A percentile compares a stretch with the other conserved stretches of the same genome.
phyloP scores from a whole-genome alignment of 495 filamentous ascomycete genomes.

The Entonaema liquescens region DNA sequence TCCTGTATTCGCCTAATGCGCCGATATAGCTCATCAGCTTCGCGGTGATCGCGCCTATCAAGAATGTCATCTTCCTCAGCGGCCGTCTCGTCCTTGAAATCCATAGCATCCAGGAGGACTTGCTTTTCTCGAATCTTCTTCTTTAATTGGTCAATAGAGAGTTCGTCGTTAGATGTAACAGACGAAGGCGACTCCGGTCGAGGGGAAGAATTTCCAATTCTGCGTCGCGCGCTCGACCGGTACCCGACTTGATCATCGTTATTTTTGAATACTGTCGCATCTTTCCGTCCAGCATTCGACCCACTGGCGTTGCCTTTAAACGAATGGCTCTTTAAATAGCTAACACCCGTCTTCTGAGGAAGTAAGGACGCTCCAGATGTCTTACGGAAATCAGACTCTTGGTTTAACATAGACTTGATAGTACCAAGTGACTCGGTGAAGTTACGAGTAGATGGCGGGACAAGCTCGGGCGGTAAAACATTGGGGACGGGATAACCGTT shows the following conservation, averaged over 20 bases:
- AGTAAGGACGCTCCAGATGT: slow-evolving; percentile 84
- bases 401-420: slow-evolving; percentile 89
- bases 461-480: slow-evolving; percentile 89
- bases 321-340: slow-evolving; percentile 94
- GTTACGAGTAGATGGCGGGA: slow-evolving; percentile 95
- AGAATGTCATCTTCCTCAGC: slow-evolving; percentile 91
- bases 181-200: slow-evolving; percentile 77
- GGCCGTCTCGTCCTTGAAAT: slow-evolving; percentile 92
- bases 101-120: slow-evolving; percentile 94
- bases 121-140: slow-evolving; percentile 97
- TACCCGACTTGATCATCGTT: slow-evolving; percentile 92
- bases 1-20: slow-evolving; percentile 94
- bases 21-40: slow-evolving; percentile 92
- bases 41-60: slow-evolving; percentile 87
- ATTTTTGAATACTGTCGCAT: slow-evolving; percentile 96
- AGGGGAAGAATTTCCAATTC: slow-evolving; percentile 81
- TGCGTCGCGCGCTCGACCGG: slow-evolving; percentile 89
- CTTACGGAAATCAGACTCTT: slow-evolving; percentile 88
- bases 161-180: slow-evolving; percentile 74
- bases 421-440: slow-evolving; percentile 90
- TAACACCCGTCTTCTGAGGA: slow-evolving; percentile 96
- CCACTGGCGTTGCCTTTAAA: slow-evolving; percentile 68
- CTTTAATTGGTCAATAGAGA: slow-evolving; percentile 83
- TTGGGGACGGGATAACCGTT: slow-evolving; percentile 96
- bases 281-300: slow-evolving; percentile 71